Evolutionary conservation across 495 filamentous ascomycete genomes (phyloP).

Genomic region (Trichocladium antarcticum): DNA sequence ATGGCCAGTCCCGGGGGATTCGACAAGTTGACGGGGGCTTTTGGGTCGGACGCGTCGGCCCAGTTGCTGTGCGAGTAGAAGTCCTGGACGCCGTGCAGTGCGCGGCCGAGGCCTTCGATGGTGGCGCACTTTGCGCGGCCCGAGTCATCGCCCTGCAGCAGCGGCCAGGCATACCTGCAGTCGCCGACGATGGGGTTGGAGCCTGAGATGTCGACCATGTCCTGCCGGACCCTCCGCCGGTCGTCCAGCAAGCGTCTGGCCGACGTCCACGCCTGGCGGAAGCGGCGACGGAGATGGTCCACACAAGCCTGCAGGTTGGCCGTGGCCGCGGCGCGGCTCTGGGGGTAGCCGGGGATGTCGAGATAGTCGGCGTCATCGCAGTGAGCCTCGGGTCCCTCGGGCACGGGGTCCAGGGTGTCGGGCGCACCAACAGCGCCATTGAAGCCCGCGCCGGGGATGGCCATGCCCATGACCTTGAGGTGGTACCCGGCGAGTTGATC

Average conservation of each 20-base stretch:
- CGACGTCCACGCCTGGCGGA: constrained; percentile 14
- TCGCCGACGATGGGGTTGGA: constrained; percentile 12
- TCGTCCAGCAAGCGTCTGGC: constrained; percentile 13
- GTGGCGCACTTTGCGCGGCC: constrained; percentile 19
- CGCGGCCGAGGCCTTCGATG: constrained; percentile 19
- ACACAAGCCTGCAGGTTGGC: constrained; percentile 17
- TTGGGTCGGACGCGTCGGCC: constrained; percentile 15
- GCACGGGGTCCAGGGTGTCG: constrained; percentile 21
- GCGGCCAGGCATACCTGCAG: constrained; percentile 18
- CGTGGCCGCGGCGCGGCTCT: constrained; percentile 13
- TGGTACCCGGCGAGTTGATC: constrained; percentile 24
- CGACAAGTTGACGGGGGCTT: constrained; percentile 12
- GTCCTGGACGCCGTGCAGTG: constrained; percentile 20
- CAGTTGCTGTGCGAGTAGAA: constrained; percentile 27
- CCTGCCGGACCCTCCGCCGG: constrained; percentile 7
- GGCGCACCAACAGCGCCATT: constrained; percentile 24
- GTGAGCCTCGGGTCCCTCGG: constrained; percentile 22
- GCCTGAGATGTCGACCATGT: constrained; percentile 12
- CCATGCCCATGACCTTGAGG: constrained; percentile 11
- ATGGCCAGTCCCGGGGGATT: constrained; percentile 20
- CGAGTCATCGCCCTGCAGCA: constrained; percentile 9
- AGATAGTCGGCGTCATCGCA: constrained; percentile 25
- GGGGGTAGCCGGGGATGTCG: constrained; percentile 21
- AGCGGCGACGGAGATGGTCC: constrained; percentile 21
- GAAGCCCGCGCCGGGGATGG: constrained; percentile 16